Conservation (phyloP, 2,329 filamentous ascomycete genomes). For the Cordyceps farinosa region DNA sequence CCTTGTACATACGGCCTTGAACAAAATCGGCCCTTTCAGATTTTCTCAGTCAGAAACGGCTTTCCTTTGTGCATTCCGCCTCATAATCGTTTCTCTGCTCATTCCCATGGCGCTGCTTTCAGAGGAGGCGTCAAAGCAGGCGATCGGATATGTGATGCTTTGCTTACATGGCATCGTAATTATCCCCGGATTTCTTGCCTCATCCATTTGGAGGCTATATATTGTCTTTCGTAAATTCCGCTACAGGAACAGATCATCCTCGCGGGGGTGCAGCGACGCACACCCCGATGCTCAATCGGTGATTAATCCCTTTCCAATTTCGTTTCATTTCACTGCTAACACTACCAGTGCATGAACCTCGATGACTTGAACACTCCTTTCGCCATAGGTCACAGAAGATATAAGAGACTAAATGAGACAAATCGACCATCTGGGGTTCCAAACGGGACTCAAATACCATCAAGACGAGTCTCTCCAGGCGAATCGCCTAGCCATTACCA, state of each 20-base stretch:
- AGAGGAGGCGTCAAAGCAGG: background rate
- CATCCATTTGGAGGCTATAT: background rate
- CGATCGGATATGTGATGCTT: background rate
- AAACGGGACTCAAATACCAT: background rate
- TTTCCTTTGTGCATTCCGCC: conserved; percentile 3
- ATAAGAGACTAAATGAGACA: background rate
- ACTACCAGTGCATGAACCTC: background rate
- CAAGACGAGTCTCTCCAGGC: background rate
- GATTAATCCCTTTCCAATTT: background rate
- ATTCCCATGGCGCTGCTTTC: background rate
- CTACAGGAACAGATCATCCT: background rate
- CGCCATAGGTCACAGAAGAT: background rate
- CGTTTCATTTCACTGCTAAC: background rate
- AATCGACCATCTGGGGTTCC: background rate
- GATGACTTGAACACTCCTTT: background rate
- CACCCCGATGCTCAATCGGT: background rate
- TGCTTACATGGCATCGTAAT: conserved; percentile 4
- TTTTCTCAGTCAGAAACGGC: conserved; percentile 3
- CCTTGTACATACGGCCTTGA: background rate
- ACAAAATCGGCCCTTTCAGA: background rate
- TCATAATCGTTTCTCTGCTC: background rate
- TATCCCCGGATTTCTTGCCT: background rate
- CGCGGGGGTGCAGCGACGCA: background rate
- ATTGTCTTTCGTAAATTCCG: background rate
- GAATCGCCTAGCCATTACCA: background rate